These are phyloP conservation scores for Syncephalastrum sp. DNA, from an alignment of 371 early-diverging fungal species.

Conservation along the genomic window DNA sequence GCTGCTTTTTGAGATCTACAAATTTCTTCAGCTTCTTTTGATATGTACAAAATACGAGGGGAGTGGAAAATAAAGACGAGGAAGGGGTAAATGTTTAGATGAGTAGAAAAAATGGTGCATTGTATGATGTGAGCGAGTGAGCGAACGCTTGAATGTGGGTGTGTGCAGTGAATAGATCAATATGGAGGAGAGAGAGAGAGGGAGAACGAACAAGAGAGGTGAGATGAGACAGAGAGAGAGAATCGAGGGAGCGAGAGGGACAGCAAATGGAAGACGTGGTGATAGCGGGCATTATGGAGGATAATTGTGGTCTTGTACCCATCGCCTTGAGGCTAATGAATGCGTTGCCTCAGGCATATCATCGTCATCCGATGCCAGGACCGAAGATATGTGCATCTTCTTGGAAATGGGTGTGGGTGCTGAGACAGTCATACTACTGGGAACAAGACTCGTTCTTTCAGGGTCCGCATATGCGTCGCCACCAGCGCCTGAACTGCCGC, in stretches of 20 bases:
- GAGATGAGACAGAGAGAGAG: conserved; percentile 11
- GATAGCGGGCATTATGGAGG: background rate
- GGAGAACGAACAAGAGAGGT: background rate
- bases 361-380: conserved; percentile 9
- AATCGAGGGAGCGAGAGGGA: conserved; percentile 1
- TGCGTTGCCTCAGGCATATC: background rate
- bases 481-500: conserved; percentile 1
- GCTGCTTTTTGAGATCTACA: too few species aligned
- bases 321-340: background rate
- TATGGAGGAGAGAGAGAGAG: too few species aligned
- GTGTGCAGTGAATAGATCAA: too few species aligned
- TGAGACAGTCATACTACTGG: background rate
- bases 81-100: too few species aligned
- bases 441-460: background rate
- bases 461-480: background rate
- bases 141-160: too few species aligned
- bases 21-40: too few species aligned
- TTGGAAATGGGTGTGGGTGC: conserved; percentile 1
- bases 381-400: conserved; percentile 9
- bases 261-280: background rate
- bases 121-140: too few species aligned
- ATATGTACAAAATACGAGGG: too few species aligned
- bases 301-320: background rate
- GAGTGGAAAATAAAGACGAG: too few species aligned
- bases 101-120: too few species aligned